Base-by-base conservation (phyloP, 179 eudicot species). In the Pouteria campechiana region DNA sequence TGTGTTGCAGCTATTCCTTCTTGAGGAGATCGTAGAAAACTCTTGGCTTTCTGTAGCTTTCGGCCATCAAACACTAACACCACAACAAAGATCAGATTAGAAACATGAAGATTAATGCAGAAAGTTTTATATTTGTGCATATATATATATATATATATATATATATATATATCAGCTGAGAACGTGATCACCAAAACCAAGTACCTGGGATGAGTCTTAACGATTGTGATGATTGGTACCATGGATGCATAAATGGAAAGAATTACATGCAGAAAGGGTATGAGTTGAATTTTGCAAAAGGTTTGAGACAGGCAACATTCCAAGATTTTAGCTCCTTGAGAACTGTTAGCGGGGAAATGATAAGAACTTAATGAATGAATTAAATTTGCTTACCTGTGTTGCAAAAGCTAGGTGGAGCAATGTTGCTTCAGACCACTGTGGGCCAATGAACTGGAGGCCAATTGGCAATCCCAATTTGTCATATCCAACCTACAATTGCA, bases 381-480 rank as follows among this genome's bases (percentile, higher is more conserved):
- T 22, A 27, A 24, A 37, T 13, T 14, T 2, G 15, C 47, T 24
- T 76, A 90, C 98, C 92, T 90, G 94, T 62, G 75, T 52, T 25
- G 92, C 76, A 21, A 49, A 75, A 19, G 96, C 87, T 39, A 83
- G 57, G 29, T 73, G 76, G 31, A 87, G 39, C 44, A 92, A 48
- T 20, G 82, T 66, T 42, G 99, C 74, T 63, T 92, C 99, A 8
- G 88, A 73, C 99, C 99, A 87, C 32, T 94, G 94, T 55, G 53
- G 66, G 44, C 94, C 99, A 6, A 87, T 75, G 37, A 87, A 83
- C 41, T 92, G 99, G 49, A 92, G 82, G 25, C 99, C 99, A 13
- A 92, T 87, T 12, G 99, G 99, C 72, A 87, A 51, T 14, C 94
- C 96, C 10, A 16, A 46, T 58, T 64, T 64, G 54, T 92, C 94